These are phyloP conservation scores for Paratinospora sagittata DNA, from an alignment of 164 flowering plant species.

Conservation along the genomic window DNA sequence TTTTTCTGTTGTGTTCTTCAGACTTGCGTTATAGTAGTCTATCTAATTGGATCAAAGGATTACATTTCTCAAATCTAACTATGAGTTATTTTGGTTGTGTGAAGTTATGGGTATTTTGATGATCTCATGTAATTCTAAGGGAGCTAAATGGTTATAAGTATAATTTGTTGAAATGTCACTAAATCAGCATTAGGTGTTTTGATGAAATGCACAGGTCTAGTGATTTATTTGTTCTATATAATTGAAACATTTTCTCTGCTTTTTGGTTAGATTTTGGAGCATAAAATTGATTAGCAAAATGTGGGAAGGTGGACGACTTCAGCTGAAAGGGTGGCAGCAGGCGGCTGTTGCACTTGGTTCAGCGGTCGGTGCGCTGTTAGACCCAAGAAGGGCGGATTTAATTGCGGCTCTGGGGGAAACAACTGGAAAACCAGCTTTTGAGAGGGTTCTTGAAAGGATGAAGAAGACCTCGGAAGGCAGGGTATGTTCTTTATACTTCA, in stretches of 20 bases:
- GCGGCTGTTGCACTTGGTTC: constrained; percentile 87
- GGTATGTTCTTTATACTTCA: constrained; percentile 25
- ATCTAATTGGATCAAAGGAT: too few relatives aligned
- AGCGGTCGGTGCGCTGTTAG: constrained; percentile 79
- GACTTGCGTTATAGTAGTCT: too few relatives aligned
- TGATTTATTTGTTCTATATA: background rate
- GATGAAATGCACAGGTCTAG: constrained; percentile 6
- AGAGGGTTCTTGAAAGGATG: constrained; percentile 80
- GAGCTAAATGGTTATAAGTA: too few relatives aligned
- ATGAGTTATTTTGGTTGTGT: background rate
- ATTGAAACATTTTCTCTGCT: background rate
- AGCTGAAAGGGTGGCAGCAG: constrained; percentile 78
- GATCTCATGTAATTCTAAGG: too few relatives aligned
- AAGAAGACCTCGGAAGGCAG: constrained; percentile 76
- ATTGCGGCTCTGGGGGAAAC: constrained; percentile 97
- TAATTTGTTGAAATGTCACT: too few relatives aligned
- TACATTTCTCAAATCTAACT: background rate
- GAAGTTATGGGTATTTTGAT: background rate
- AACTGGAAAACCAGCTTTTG: constrained; percentile 87
- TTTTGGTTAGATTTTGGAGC: background rate
- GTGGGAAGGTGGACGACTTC: constrained; percentile 45
- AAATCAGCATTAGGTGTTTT: background rate
- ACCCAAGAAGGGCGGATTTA: constrained; percentile 85
- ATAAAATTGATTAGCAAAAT: constrained; percentile 15
- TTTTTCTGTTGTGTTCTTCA: too few relatives aligned